Evolutionary conservation across 1,284 basidiomycete genomes (phyloP), one percentile per base, ranked within the genome.

Genomic region (Neonothopanus nambi): DNA sequence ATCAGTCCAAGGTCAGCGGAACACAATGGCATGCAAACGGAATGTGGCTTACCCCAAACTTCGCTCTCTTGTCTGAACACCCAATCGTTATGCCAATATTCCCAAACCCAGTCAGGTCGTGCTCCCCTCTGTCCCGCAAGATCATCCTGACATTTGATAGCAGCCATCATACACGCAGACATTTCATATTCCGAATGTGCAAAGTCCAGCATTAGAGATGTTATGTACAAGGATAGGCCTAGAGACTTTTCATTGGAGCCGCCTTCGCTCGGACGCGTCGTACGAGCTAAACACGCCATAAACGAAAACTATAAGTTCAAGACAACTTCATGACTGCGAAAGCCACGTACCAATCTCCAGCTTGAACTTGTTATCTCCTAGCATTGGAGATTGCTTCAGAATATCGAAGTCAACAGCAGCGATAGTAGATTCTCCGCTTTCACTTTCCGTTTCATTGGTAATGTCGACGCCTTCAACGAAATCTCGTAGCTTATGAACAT

Each of bases 291-390:
- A 37, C 8, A 28, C 30, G 12, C 30, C 3, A 33, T 28, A 30
- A 8, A 41, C 26, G 24, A 21, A n/a, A n/a, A n/a, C n/a, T n/a
- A 18, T 15, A 11, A 37, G 24, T 35, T n/a, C 40, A 18, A 15
- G 39, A n/a, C 9, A 33, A 33, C 30, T 2, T 21, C 13, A 35
- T 2, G 40, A 11, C 30, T 8, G 24, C 33, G 9, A 48, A 43
- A 37, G 20, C 23, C 18, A 63, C 75, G 33, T 52, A 80, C 83
- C 77, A 56, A 87, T 81, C 64, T 87, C 85, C 1, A 89, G 73
- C 65, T 87, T 89, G 71, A 84, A 89, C 66, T 85, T 86, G 49
- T 81, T 80, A 54, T 88, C 85, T 40, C 82, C 85, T n/a, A 89
- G 71, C 50, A 81, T 74, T 13, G 83, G 81, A 0, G 84, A 84